phyloP scores from a whole-genome alignment of 208 protist species.

The Angomonas ambiguus region DNA sequence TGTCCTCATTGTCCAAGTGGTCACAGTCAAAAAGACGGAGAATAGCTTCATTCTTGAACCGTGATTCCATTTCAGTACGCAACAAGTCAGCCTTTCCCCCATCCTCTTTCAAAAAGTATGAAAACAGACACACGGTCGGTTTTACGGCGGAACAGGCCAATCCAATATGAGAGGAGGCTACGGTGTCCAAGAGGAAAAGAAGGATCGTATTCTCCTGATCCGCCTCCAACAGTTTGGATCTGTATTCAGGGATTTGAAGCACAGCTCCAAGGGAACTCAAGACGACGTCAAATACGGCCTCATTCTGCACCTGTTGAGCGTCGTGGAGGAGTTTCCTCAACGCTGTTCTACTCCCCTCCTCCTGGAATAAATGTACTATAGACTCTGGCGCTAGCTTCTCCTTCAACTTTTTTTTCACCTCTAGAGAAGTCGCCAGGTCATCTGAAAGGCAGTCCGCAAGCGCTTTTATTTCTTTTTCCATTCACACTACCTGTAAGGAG shows the following conservation, averaged over 20 bases:
- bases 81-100: conserved; percentile 14
- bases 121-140: conserved; percentile 21
- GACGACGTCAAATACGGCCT: neutral
- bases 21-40: conserved; percentile 77
- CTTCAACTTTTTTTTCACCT: conserved; percentile 23
- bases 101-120: conserved; percentile 10
- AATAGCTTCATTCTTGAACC: conserved; percentile 40
- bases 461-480: conserved; percentile 13
- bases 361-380: neutral
- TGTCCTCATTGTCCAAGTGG: conserved; percentile 29
- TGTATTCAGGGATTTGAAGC: neutral
- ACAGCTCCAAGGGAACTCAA: neutral
- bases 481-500: neutral
- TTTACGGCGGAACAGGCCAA: conserved; percentile 18
- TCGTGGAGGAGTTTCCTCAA: neutral
- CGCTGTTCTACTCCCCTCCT: neutral
- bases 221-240: neutral
- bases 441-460: conserved; percentile 27
- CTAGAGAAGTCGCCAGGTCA: conserved; percentile 26
- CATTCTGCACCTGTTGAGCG: neutral
- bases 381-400: conserved; percentile 14
- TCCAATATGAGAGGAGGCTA: conserved; percentile 17
- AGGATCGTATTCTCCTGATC: neutral
- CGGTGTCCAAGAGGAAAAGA: conserved; percentile 31
- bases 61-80: conserved; percentile 28